A percentile compares a stretch with the other conserved stretches of the same genome.
These are phyloP conservation scores for Diaporthe batatas DNA, from an alignment of 2,329 filamentous ascomycete genomes.

Conservation along the genomic window DNA sequence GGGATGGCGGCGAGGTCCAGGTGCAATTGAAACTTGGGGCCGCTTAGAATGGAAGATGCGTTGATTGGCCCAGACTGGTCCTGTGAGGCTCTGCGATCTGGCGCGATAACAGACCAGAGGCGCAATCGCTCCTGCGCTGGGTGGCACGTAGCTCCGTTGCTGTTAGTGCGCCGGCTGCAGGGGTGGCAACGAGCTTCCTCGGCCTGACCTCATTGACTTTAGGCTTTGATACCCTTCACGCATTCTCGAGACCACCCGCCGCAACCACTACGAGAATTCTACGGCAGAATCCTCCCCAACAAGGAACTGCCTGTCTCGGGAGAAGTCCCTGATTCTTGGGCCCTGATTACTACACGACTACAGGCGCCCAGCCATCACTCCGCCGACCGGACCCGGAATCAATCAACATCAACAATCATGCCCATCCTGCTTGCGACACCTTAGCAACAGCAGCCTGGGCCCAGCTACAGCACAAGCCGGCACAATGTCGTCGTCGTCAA, in stretches of 20 bases:
- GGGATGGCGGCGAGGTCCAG: conserved; percentile 37
- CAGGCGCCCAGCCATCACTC: conserved; percentile 12
- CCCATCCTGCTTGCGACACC: not conserved
- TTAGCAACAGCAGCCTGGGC: not conserved
- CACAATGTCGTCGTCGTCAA: conserved; percentile 59
- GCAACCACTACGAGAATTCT: not conserved
- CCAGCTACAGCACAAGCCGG: not conserved
- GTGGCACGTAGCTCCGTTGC: not conserved
- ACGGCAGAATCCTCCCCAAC: not conserved
- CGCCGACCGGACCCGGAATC: conserved; percentile 25
- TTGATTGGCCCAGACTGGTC: conserved; percentile 41
- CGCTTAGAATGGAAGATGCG: conserved; percentile 42
- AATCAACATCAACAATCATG: conserved; percentile 20
- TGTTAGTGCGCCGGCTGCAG: conserved; percentile 30
- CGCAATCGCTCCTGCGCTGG: not conserved
- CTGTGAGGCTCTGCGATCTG: conserved; percentile 24
- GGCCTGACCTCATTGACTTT: conserved; percentile 37
- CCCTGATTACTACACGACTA: not conserved
- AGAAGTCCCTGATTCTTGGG: not conserved
- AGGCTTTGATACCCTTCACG: not conserved
- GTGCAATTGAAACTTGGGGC: conserved; percentile 42
- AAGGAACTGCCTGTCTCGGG: conserved; percentile 12
- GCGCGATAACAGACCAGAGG: conserved; percentile 19
- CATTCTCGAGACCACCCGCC: not conserved
- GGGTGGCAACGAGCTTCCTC: conserved; percentile 34